Evolutionary conservation across 805 yeast genomes (phyloP).

Genomic region (Candida boleticola): DNA sequence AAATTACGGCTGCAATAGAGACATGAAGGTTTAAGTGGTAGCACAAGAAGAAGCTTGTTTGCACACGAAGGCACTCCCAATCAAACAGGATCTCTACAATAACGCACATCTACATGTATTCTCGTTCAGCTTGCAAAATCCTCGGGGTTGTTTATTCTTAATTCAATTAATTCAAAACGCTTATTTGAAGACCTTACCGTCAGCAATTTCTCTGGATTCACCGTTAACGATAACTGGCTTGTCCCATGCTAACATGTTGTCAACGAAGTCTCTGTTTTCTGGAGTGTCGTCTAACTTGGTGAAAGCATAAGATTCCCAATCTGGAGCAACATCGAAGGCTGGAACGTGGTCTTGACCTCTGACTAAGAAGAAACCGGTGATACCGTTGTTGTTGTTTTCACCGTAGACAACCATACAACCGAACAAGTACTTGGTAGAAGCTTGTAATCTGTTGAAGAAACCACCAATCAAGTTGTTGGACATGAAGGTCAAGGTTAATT

Average conservation of each 20-base stretch:
- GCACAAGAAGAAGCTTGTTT: too few relatives aligned
- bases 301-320: constrained; percentile 93
- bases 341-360: constrained; percentile 91
- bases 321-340: constrained; percentile 98
- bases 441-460: constrained; percentile 92
- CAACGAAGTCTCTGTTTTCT: constrained; percentile 72
- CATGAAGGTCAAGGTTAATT: constrained; percentile 95
- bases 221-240: constrained; percentile 83
- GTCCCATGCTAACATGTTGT: constrained; percentile 98
- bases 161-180: too few relatives aligned
- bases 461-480: constrained; percentile 98
- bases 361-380: constrained; percentile 88
- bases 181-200: constrained; percentile 97
- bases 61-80: too few relatives aligned
- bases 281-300: constrained; percentile 77
- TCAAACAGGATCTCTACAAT: too few relatives aligned
- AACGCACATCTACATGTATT: too few relatives aligned
- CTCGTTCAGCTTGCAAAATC: background rate
- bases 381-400: constrained; percentile 98
- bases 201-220: constrained; percentile 82
- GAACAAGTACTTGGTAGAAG: constrained; percentile 89
- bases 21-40: too few relatives aligned
- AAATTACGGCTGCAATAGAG: too few relatives aligned
- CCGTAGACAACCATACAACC: constrained; percentile 95
- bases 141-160: background rate